Evolutionary conservation across 495 filamentous ascomycete genomes (phyloP).

Genomic region (Lentithecium fluviatile): DNA sequence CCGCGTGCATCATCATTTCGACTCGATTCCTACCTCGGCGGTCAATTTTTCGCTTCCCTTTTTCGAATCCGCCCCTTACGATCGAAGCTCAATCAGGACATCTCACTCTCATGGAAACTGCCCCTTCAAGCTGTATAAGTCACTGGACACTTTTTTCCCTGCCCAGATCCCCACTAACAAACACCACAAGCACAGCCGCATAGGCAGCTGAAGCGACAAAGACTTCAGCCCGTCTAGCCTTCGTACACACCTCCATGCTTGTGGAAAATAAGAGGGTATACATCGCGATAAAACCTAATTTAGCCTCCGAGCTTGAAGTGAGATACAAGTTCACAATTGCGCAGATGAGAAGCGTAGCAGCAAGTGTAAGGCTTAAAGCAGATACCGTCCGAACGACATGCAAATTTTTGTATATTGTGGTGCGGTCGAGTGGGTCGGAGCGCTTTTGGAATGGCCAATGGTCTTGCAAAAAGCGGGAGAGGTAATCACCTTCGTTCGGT

Average conservation of each 20-base stretch:
- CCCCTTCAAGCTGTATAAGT: slow-evolving; percentile 16
- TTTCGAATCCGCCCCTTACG: no score
- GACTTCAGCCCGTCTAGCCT: slow-evolving; percentile 18
- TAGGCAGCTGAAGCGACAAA: slow-evolving; percentile 21
- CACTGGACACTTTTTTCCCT: background rate
- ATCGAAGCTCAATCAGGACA: background rate
- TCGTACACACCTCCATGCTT: slow-evolving; percentile 13
- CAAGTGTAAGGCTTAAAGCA: slow-evolving; percentile 5
- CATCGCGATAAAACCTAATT: slow-evolving; percentile 13
- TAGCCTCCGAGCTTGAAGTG: slow-evolving; percentile 4
- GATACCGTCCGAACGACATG: slow-evolving; percentile 8
- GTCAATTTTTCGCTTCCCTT: no score
- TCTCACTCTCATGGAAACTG: slow-evolving; percentile 8
- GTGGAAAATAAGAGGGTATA: slow-evolving; percentile 16
- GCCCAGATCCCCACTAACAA: slow-evolving; percentile 17
- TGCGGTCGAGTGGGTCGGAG: slow-evolving; percentile 8
- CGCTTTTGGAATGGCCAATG: slow-evolving; percentile 22
- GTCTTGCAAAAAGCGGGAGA: slow-evolving; percentile 19
- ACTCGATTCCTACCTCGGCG: no score
- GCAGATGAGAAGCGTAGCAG: slow-evolving; percentile 13
- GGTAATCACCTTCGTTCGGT: slow-evolving; percentile 11
- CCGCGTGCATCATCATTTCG: no score
- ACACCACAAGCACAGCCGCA: slow-evolving; percentile 21
- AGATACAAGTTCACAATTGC: slow-evolving; percentile 14
- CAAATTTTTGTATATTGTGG: slow-evolving; percentile 9